Conservation (phyloP, 2,329 filamentous ascomycete genomes). For the Thielaviopsis ethacetica region DNA sequence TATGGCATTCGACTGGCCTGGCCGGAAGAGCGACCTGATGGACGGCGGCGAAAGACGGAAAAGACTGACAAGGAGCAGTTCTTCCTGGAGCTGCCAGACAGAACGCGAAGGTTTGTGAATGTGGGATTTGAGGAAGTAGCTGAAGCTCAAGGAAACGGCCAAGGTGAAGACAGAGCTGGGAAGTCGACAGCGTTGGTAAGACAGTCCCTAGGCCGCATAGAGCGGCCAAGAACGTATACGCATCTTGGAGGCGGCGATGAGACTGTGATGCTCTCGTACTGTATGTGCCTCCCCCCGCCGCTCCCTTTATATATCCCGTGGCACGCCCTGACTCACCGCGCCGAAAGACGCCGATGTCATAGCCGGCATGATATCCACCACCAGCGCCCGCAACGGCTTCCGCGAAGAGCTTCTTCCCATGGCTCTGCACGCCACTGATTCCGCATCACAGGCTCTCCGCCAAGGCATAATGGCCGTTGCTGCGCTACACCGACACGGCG, state of each 20-base stretch:
- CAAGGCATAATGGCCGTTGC: slow-evolving; percentile 29
- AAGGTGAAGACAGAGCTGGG: neutral
- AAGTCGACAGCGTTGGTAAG: neutral
- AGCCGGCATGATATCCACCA: slow-evolving; percentile 29
- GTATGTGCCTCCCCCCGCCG: neutral
- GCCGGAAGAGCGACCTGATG: slow-evolving; percentile 28
- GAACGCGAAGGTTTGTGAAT: slow-evolving; percentile 17
- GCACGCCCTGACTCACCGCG: slow-evolving; percentile 3
- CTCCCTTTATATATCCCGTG: neutral
- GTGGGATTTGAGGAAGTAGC: slow-evolving; percentile 23
- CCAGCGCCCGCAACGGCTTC: slow-evolving; percentile 30
- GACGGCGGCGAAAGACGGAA: slow-evolving; percentile 21
- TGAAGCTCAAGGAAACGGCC: neutral
- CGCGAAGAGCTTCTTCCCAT: slow-evolving; percentile 28
- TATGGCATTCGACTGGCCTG: slow-evolving; percentile 30
- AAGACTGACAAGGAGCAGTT: slow-evolving; percentile 17
- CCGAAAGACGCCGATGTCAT: slow-evolving; percentile 23
- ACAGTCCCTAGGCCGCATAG: neutral
- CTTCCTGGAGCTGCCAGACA: slow-evolving; percentile 20
- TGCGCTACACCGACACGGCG: slow-evolving; percentile 25
- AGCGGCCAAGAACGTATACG: neutral
- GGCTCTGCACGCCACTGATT: slow-evolving; percentile 22
- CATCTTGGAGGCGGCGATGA: neutral
- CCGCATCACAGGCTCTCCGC: slow-evolving; percentile 23
- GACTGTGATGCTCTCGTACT: slow-evolving; percentile 2